These are phyloP conservation scores for Mycena crocata DNA, from an alignment of 768 basidiomycete genomes.

Conservation along the genomic window DNA sequence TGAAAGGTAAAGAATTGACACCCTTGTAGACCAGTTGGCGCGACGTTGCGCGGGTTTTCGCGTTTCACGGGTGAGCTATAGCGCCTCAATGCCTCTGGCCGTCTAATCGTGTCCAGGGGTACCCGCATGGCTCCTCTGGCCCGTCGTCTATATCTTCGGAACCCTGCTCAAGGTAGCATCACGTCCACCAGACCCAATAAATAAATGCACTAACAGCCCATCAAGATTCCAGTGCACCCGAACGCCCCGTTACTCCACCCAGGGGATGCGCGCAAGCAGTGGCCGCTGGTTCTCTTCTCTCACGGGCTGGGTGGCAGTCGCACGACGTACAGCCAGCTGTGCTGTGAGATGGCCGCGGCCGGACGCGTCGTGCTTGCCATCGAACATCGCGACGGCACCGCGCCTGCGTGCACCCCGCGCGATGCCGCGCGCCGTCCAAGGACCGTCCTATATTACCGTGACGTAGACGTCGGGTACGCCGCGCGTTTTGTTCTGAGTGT, in stretches of 20 bases:
- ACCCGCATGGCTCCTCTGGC: constrained; percentile 58
- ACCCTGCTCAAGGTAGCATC: constrained; percentile 56
- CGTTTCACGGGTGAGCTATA: constrained; percentile 50
- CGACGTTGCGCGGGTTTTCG: constrained; percentile 61
- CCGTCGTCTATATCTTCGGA: constrained; percentile 64
- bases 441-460: constrained; percentile 63
- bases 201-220: not conserved
- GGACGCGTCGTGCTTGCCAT: constrained; percentile 86
- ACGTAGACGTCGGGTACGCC: constrained; percentile 66
- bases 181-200: not conserved
- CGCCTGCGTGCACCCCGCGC: constrained; percentile 59
- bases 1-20: not conserved
- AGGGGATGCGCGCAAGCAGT: constrained; percentile 49
- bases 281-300: constrained; percentile 88
- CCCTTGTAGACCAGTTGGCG: constrained; percentile 53
- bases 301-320: constrained; percentile 85
- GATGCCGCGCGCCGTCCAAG: constrained; percentile 44
- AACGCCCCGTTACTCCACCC: constrained; percentile 66
- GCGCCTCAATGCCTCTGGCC: not conserved
- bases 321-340: constrained; percentile 82
- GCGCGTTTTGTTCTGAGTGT: not conserved
- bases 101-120: constrained; percentile 42
- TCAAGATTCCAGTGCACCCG: constrained; percentile 67
- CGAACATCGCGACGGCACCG: constrained; percentile 88
- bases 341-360: constrained; percentile 76